A percentile compares a stretch with the other conserved stretches of the same genome.
Conservation (phyloP, 2,329 filamentous ascomycete genomes). For the Beauveria australis region DNA sequence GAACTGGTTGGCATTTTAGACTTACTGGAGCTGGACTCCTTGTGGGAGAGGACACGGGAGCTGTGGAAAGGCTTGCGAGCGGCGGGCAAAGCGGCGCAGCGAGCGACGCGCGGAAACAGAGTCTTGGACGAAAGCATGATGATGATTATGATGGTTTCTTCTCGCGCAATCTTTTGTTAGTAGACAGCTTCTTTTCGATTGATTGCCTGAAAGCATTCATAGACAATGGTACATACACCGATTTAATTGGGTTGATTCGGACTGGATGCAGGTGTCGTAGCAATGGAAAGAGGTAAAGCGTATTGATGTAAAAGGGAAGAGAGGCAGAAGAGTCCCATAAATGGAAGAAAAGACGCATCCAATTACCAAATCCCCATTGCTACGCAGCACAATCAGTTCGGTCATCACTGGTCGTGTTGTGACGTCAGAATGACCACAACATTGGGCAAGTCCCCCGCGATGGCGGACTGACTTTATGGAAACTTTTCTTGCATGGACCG, state of each 20-base stretch:
- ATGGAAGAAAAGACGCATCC: conserved; percentile 3
- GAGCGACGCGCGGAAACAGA: not conserved
- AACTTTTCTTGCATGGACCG: not conserved
- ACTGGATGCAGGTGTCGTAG: not conserved
- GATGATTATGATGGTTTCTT: not conserved
- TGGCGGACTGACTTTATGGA: not conserved
- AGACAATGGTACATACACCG: too few species aligned
- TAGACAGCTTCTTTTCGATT: not conserved
- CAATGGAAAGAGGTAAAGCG: not conserved
- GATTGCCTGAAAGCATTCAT: too few species aligned
- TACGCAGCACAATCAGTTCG: not conserved
- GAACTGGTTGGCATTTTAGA: not conserved
- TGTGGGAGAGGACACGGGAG: not conserved
- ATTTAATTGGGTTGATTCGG: not conserved
- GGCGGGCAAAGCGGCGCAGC: not conserved
- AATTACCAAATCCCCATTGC: conserved; percentile 3
- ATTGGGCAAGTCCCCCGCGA: not conserved
- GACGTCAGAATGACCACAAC: conserved; percentile 9
- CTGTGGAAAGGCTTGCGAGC: not conserved
- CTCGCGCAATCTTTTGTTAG: not conserved
- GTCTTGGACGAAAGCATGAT: conserved; percentile 7
- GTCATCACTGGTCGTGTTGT: not conserved
- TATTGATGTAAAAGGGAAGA: not conserved
- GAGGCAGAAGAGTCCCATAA: not conserved
- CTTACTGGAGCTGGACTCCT: conserved; percentile 11